Conservation (phyloP, 106 monocot species). For the Dioscorea zingiberensis region DNA sequence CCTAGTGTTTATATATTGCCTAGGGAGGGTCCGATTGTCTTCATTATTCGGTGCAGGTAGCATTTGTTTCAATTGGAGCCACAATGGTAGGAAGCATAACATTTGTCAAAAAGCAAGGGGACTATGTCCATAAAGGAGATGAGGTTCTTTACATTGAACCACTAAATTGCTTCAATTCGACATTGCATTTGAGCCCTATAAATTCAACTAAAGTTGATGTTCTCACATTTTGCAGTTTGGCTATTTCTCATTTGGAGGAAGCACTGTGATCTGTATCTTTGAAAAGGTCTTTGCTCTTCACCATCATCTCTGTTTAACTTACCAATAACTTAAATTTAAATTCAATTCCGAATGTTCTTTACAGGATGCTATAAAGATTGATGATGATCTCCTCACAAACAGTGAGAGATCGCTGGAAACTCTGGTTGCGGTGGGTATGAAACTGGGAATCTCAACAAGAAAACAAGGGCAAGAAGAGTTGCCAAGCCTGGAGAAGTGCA, state of each 20-base stretch:
- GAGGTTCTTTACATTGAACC: constrained; percentile 40
- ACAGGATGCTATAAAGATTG: constrained; percentile 88
- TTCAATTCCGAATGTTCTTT: background rate
- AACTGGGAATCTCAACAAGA: constrained; percentile 44
- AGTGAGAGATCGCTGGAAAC: constrained; percentile 89
- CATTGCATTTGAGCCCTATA: no score
- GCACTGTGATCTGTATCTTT: constrained; percentile 92
- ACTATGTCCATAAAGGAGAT: constrained; percentile 68
- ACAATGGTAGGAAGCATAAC: constrained; percentile 85
- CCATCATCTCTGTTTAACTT: background rate
- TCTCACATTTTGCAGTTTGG: constrained; percentile 54
- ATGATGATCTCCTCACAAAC: constrained; percentile 70
- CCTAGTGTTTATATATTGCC: no score
- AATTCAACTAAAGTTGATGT: background rate
- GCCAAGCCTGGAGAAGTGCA: constrained; percentile 27
- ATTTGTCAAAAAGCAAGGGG: constrained; percentile 49
- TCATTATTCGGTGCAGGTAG: constrained; percentile 34
- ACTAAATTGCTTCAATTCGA: no score
- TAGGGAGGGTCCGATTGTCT: no score
- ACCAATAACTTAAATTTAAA: background rate
- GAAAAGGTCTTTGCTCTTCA: constrained; percentile 57
- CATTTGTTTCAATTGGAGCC: constrained; percentile 82
- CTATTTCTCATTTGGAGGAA: constrained; percentile 97
- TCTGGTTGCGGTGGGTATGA: constrained; percentile 70
- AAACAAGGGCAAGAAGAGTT: constrained; percentile 8